A percentile compares a stretch with the other conserved stretches of the same genome.
Evolutionary conservation across 2,329 filamentous ascomycete genomes (phyloP).

Genomic region (Neocatenulostroma microsporum): DNA sequence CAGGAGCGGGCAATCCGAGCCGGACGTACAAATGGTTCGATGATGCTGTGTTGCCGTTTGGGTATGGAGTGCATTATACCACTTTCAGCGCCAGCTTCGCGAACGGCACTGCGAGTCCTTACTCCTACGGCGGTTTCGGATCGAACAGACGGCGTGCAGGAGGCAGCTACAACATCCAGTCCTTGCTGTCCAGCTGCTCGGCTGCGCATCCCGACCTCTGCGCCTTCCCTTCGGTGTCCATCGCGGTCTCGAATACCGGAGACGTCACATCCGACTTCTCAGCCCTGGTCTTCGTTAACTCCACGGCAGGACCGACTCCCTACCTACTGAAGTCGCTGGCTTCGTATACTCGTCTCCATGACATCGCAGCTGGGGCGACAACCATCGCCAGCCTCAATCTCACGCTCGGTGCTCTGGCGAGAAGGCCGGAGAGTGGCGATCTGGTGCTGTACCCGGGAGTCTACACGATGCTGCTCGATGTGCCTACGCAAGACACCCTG

Average conservation of each 20-base stretch:
- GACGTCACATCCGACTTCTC: constrained; percentile 45
- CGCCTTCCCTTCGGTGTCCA: constrained; percentile 35
- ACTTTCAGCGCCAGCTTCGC: constrained; percentile 35
- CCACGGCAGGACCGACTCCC: constrained; percentile 43
- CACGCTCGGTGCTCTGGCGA: constrained; percentile 32
- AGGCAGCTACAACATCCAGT: constrained; percentile 28
- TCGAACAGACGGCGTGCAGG: too few relatives aligned
- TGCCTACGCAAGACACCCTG: constrained; percentile 30
- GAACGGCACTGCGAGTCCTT: too few relatives aligned
- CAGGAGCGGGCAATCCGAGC: constrained; percentile 39
- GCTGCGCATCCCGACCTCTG: constrained; percentile 36
- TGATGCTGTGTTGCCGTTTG: constrained; percentile 46
- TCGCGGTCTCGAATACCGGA: constrained; percentile 45
- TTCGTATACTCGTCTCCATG: constrained; percentile 41
- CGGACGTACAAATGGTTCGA: constrained; percentile 55
- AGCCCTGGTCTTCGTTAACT: constrained; percentile 44
- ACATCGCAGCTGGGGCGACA: constrained; percentile 18
- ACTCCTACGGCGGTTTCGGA: too few relatives aligned
- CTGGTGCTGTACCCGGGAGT: constrained; percentile 35
- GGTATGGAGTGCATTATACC: constrained; percentile 53
- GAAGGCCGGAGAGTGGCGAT: constrained; percentile 33
- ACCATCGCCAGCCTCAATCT: constrained; percentile 29
- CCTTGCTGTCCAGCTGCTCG: constrained; percentile 31
- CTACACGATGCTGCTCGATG: constrained; percentile 36
- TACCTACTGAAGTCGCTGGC: constrained; percentile 48